A percentile compares a stretch with the other conserved stretches of the same genome.
phyloP scores from a whole-genome alignment of 2,329 filamentous ascomycete species.

The Taxawa tesnikishii region DNA sequence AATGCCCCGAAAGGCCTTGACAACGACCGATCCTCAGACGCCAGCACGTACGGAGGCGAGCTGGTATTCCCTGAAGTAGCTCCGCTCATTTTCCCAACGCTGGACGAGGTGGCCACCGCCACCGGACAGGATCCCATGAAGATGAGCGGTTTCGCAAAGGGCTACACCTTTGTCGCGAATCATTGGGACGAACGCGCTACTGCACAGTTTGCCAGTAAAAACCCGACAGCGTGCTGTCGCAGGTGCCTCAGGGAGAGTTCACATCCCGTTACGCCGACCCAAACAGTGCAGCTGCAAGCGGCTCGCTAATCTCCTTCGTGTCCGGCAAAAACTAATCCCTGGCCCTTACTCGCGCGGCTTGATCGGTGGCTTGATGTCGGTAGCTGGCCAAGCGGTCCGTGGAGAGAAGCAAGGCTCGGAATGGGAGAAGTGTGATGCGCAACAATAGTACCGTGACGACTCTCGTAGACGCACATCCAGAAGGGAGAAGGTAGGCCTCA shows the following conservation, averaged over 20 bases:
- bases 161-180: conserved; percentile 1
- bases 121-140: not conserved
- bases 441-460: not conserved
- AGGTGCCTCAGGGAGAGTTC: conserved; percentile 10
- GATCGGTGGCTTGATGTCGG: conserved; percentile 2
- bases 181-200: conserved; percentile 4
- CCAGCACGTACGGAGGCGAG: conserved; percentile 18
- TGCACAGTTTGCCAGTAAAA: conserved; percentile 4
- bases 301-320: too few species aligned
- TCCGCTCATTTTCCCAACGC: conserved; percentile 30
- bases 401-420: conserved; percentile 5
- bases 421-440: conserved; percentile 1
- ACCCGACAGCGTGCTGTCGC: conserved; percentile 2
- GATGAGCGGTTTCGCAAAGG: conserved; percentile 1
- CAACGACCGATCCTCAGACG: conserved; percentile 2
- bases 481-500: not conserved
- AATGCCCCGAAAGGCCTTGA: not conserved
- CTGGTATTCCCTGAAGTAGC: conserved; percentile 28
- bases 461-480: not conserved
- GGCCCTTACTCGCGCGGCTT: conserved; percentile 3
- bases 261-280: conserved; percentile 38
- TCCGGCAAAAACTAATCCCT: too few species aligned
- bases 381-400: conserved; percentile 1
- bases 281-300: conserved; percentile 37
- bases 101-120: conserved; percentile 1